phyloP scores from a whole-genome alignment of 257 asterid species.

The Nicotiana noctiflora region DNA sequence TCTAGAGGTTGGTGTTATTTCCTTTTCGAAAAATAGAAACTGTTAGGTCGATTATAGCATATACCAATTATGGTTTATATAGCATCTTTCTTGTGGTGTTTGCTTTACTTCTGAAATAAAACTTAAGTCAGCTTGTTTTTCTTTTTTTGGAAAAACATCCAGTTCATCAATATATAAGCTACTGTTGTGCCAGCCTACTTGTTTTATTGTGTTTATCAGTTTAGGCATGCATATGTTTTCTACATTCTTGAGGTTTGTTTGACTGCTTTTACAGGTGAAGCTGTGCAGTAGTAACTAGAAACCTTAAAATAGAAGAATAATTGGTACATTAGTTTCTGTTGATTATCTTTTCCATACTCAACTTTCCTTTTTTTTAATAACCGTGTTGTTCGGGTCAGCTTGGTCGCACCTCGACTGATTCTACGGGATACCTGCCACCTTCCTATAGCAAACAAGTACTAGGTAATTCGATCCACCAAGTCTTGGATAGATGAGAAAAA shows the following conservation, averaged over 20 bases:
- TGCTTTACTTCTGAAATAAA: neutral
- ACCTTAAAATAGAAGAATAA: neutral
- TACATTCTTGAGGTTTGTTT: neutral
- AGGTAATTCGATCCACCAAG: too few species aligned
- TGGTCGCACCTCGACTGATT: too few species aligned
- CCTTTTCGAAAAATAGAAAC: neutral
- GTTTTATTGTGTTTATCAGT: neutral
- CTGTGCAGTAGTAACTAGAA: constrained; percentile 1
- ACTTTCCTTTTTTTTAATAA: too few species aligned
- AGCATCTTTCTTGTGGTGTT: neutral
- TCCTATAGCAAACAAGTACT: too few species aligned
- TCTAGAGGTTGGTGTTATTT: constrained; percentile 53
- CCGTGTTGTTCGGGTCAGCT: too few species aligned
- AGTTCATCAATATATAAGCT: neutral
- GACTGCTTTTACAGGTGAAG: neutral
- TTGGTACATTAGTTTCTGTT: neutral
- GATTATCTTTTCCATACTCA: neutral
- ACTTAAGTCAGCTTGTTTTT: neutral
- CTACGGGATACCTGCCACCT: too few species aligned
- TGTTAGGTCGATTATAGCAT: neutral
- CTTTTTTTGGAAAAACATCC: neutral
- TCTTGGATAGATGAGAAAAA: too few species aligned
- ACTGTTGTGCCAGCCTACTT: neutral
- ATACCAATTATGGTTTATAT: neutral
- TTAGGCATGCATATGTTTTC: neutral